A percentile compares a stretch with the other conserved stretches of the same genome.
phyloP scores from a whole-genome alignment of 176 grass and related monocot species.

The Alopecurus myosuroides region DNA sequence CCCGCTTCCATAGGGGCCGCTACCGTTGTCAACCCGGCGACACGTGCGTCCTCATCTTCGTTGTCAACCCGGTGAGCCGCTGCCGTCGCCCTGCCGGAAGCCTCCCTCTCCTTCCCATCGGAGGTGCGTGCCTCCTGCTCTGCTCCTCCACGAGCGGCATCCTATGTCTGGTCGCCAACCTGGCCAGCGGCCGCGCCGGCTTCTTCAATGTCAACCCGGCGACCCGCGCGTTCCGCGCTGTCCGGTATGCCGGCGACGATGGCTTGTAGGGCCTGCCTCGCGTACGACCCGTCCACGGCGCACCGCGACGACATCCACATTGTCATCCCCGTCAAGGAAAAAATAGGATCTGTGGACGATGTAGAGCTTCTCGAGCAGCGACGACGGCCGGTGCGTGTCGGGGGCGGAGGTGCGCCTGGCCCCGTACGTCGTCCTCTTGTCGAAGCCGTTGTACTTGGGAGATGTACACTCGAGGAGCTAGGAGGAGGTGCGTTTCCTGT shows the following conservation, averaged over 20 bases:
- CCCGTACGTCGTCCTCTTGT: neutral
- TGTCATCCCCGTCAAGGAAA: neutral
- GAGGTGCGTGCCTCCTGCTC: neutral
- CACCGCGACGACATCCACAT: neutral
- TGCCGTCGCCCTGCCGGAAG: neutral
- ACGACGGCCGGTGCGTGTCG: neutral
- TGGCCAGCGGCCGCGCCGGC: neutral
- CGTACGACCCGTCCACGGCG: neutral
- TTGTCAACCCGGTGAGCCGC: too few species aligned
- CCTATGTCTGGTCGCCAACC: neutral
- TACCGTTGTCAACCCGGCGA: neutral
- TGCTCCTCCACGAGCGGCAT: conserved; percentile 1
- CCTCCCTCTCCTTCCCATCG: neutral
- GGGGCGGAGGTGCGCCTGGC: neutral
- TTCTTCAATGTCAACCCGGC: neutral
- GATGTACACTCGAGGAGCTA: too few species aligned
- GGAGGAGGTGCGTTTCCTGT: too few species aligned
- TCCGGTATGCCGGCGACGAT: neutral
- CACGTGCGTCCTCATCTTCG: too few species aligned
- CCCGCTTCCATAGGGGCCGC: neutral
- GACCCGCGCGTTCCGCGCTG: neutral
- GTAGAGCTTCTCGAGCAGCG: neutral
- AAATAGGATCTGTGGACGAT: neutral
- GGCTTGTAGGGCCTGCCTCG: neutral
- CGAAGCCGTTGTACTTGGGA: neutral